Evolutionary conservation across 371 early-diverging fungal genomes (phyloP).

Genomic region (Mortierella polycephala): DNA sequence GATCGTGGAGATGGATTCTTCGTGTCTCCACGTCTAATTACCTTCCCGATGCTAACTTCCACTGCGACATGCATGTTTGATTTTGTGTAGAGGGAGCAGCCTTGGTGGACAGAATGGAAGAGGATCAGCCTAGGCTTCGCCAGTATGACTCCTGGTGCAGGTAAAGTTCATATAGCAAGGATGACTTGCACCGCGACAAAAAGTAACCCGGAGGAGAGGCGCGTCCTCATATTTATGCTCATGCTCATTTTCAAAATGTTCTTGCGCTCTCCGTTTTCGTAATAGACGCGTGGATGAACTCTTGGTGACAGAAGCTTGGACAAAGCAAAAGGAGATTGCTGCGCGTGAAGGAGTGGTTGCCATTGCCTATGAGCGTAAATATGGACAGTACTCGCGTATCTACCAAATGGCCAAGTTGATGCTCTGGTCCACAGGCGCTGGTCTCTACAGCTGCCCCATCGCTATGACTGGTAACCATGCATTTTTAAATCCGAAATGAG

Average conservation of each 20-base stretch:
- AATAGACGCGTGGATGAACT: constrained; percentile 69
- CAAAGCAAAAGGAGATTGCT: constrained; percentile 63
- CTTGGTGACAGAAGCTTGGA: constrained; percentile 69
- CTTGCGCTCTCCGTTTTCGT: not conserved
- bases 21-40: not conserved
- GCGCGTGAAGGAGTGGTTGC: constrained; percentile 73
- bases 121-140: constrained; percentile 66
- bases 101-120: constrained; percentile 42
- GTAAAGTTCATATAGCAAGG: constrained; percentile 13
- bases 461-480: constrained; percentile 66
- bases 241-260: no score
- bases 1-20: no score
- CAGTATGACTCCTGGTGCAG: constrained; percentile 77
- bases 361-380: constrained; percentile 69
- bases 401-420: constrained; percentile 76
- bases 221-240: not conserved
- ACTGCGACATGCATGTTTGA: not conserved
- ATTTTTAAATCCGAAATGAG: not conserved
- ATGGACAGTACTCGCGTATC: constrained; percentile 62
- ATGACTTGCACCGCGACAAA: not conserved
- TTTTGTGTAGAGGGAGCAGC: constrained; percentile 32
- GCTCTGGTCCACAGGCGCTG: constrained; percentile 64
- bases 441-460: constrained; percentile 73
- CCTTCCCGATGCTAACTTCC: not conserved
- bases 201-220: not conserved